Base-by-base conservation (phyloP, 306 rosid species). In the Glycyrrhiza uralensis region DNA sequence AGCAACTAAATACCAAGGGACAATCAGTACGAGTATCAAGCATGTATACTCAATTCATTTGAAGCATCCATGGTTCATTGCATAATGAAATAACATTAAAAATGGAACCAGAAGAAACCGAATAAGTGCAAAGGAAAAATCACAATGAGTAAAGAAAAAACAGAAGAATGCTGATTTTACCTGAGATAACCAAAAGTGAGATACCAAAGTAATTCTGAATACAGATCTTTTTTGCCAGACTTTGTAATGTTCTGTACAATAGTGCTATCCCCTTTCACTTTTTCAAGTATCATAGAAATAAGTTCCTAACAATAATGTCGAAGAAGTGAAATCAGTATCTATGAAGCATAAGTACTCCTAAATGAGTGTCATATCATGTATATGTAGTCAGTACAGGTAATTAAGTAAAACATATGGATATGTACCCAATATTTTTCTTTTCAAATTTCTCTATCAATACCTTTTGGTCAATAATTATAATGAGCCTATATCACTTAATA, bases 141-240 rank as follows among this genome's bases (percentile, higher is more conserved):
- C 58, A 33, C 39, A 26, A 18, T 12, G 5, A 28, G 11, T 51
- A 71, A 32, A 36, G 72, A 23, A 54, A 51, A 58, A 72, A 23
- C 10, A 71, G 20, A 67, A 61, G 18, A 15, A 59, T 35, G 72
- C 64, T 51, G 71, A 75, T 50, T 26, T 74, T 84, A 91, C 97
- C 99, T 94, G 82, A 76, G 73, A 30, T 84, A 76, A 81, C 97
- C 90, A 50, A 79, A 85, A 75, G 88, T 80, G 73, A 90, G 90
- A 87, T 85, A 91, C 85, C 85, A 90, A 72, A 91, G 76, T 79
- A 94, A 76, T 78, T 91, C 97, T 75, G 85, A 88, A 77, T 91
- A 94, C 44, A 94, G 86, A 70, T 86, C 98, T 81, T 81, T 88
- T 92, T 94, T 94, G 83, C 98, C 98, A 45, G 95, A 86, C 79